Evolutionary conservation across 2,329 filamentous ascomycete species (phyloP).

Genomic region (Purpureocillium takamizusanense): DNA sequence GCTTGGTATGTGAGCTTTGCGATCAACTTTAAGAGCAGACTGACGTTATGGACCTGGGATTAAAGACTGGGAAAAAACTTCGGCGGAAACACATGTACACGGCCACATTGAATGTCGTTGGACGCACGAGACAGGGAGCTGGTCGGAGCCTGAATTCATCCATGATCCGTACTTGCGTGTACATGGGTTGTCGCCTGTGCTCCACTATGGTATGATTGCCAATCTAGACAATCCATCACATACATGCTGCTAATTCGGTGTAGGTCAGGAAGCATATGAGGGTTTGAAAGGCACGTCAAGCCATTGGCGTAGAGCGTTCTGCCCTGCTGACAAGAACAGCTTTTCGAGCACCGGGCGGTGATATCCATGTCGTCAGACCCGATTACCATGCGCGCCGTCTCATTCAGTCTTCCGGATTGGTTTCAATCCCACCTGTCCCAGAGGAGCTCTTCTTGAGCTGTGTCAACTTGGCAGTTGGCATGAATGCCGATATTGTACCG

Average conservation of each 20-base stretch:
- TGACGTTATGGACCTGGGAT: too few relatives aligned
- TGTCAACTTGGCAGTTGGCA: constrained; percentile 50
- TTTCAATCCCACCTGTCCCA: constrained; percentile 55
- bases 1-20: neutral
- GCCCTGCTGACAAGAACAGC: neutral
- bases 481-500: constrained; percentile 60
- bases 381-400: constrained; percentile 2
- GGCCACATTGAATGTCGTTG: constrained; percentile 3
- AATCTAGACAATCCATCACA: too few relatives aligned
- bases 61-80: constrained; percentile 1
- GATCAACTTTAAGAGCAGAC: too few relatives aligned
- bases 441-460: constrained; percentile 47
- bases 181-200: constrained; percentile 4
- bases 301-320: neutral
- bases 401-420: constrained; percentile 11
- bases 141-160: constrained; percentile 3
- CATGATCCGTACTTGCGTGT: constrained; percentile 2
- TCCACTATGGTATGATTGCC: constrained; percentile 5
- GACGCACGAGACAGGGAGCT: constrained; percentile 1
- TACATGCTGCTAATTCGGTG: neutral
- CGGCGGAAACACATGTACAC: neutral
- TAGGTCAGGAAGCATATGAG: constrained; percentile 5
- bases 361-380: constrained; percentile 1
- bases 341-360: neutral
- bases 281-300: constrained; percentile 2